Base-by-base conservation (phyloP, 129 eudicot genomes). In the Flaveria ramosissima region DNA sequence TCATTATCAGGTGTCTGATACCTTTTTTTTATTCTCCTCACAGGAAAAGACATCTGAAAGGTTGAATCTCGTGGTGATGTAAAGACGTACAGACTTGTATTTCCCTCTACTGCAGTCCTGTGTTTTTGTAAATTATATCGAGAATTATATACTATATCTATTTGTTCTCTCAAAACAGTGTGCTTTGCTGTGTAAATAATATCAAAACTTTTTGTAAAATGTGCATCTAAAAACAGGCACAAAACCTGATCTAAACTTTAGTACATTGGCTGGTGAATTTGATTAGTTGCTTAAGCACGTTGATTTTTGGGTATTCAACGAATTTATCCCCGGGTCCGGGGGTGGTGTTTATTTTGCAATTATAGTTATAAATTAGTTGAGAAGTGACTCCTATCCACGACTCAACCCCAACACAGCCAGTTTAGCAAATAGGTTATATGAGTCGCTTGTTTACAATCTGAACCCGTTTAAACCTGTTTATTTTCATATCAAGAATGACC, bases 21-120 rank as follows among this genome's bases (percentile, higher is more conserved):
- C n/a, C 48, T 30, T 36, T 6, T 6, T 17, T 36, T 42, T n/a
- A 5, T 17, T 55, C 36, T 36, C 60, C 36, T 53, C 26, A 21
- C 68, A 73, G 55, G 32, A 45, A 21, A 68, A 68, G 73, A 19
- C 39, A 14, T 73, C n/a, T 73, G 77, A 73, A 14, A 39, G 53
- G 68, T 39, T 7, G 7, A 30, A 9, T 66, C 9, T n/a, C 3
- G 24, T 32, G 71, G 7, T 39, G 27, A 66, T 36, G 71, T 73
- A 55, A 19, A 73, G 52, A 71, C 76, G 13, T 70, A 48, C 62
- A 26, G 62, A 52, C 65, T 53, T 39, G 68, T 73, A 20, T 56
- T 30, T 73, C 52, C 32, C 55, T 43, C 17, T 53, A 26, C 75
- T 26, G 47, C 16, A 50, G 39, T 21, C 75, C 51, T 26, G 74